Evolutionary conservation across 75 land plant species (phyloP), one percentile per base, ranked within the genome.

Genomic region (Gnetum montanum): DNA sequence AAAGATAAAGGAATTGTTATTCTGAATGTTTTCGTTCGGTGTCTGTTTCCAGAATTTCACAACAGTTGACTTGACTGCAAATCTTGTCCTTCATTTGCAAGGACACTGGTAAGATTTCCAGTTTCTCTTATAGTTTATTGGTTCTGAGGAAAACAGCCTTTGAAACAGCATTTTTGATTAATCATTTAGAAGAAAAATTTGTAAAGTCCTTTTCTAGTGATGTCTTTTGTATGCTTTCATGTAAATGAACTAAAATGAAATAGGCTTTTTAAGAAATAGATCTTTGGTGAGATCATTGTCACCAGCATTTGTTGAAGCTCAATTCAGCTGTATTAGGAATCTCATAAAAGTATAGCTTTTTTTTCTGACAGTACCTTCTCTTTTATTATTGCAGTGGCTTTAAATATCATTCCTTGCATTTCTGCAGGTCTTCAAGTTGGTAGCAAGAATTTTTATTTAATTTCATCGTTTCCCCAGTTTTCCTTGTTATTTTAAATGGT

Each of bases 41-140:
- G 37, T 53, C 55, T 53, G 55, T 53, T 53, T 53, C 55, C 55
- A 53, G 37, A 53, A 34, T 53, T n/a, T 53, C 55, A 53, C 36
- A 53, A 53, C 55, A 53, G 37, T 53, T 53, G 55, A 53, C 55
- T 31, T 53, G 55, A 53, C 55, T 53, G 37, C 55, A 53, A 53
- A 31, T 53, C 19, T 53, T 53, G 55, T 53, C 55, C 55, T 53
- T 53, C 55, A 34, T 53, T 53, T 53, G 55, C 55, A 53, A 53
- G 55, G 55, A 53, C 55, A 34, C 37, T 34, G 55, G 37, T 53
- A 53, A 53, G 55, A 13, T 13, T 28, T 53, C 55, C 34, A 36
- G 19, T 34, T 53, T 31, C 31, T 36, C 34, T 36, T 31, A 20
- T 34, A 53, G 55, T 20, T 53, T 53, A 34, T 53, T 53, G 34